Conservation (phyloP, 768 basidiomycete species). For the Gymnopilus dilepis region DNA sequence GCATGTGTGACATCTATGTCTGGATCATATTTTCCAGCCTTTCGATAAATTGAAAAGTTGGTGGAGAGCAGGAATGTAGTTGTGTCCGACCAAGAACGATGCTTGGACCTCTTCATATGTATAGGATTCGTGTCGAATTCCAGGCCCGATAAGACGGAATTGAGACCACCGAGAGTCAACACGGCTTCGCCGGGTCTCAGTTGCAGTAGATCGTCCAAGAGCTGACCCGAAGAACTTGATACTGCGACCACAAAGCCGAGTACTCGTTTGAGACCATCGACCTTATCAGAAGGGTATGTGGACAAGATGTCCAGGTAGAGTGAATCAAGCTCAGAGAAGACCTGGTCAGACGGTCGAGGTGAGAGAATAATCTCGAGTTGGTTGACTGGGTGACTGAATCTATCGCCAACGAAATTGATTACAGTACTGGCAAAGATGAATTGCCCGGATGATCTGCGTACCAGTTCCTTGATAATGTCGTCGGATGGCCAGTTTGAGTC, state of each 20-base stretch:
- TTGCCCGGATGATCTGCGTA: conserved; percentile 9
- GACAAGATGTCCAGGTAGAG: conserved; percentile 8
- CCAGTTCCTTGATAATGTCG: background rate
- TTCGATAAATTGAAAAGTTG: background rate
- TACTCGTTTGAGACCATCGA: background rate
- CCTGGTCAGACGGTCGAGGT: background rate
- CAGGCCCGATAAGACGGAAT: background rate
- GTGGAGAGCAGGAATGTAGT: background rate
- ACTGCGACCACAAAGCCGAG: background rate
- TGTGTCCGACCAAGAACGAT: background rate
- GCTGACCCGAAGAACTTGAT: background rate
- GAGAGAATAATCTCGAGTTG: background rate
- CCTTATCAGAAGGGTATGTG: background rate
- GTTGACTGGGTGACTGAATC: background rate
- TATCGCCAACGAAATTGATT: background rate
- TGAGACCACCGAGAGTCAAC: background rate
- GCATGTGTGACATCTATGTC: conserved; percentile 1
- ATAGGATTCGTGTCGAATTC: background rate
- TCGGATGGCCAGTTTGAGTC: background rate
- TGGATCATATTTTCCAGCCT: too few species aligned
- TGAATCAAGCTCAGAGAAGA: conserved; percentile 5
- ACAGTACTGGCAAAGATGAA: conserved; percentile 11
- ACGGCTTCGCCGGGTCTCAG: background rate
- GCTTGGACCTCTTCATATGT: background rate
- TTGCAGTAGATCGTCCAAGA: background rate